Conservation (phyloP, 1,284 basidiomycete genomes). For the Crepidotus sp. region DNA sequence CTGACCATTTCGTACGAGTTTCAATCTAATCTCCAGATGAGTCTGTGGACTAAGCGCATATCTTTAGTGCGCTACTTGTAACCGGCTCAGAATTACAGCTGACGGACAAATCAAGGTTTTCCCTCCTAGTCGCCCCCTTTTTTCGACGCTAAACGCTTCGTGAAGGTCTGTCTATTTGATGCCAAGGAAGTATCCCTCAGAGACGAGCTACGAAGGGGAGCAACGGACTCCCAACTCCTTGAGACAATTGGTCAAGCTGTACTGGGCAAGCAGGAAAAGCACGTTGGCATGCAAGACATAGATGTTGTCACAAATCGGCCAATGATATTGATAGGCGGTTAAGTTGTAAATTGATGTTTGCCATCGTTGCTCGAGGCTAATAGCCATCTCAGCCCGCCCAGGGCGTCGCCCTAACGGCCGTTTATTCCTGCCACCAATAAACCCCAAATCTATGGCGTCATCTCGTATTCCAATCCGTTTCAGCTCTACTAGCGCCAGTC, state of each 20-base stretch:
- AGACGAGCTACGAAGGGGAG: conserved; percentile 60
- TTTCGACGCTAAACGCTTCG: neutral
- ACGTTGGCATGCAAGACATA: conserved; percentile 76
- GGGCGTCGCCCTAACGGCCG: neutral
- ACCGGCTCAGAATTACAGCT: conserved; percentile 75
- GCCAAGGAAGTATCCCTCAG: conserved; percentile 77
- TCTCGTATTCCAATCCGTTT: conserved; percentile 4
- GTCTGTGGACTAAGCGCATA: neutral
- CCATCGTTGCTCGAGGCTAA: conserved; percentile 10
- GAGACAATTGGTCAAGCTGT: conserved; percentile 61
- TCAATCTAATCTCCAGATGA: neutral
- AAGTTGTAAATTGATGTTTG: conserved; percentile 32
- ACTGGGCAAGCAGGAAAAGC: conserved; percentile 72
- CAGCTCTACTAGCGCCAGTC: conserved; percentile 14
- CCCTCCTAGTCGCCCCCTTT: neutral
- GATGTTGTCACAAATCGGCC: conserved; percentile 70
- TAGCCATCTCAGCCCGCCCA: neutral
- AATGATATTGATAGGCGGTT: conserved; percentile 90
- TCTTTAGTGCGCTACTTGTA: conserved; percentile 67
- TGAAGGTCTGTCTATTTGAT: conserved; percentile 80
- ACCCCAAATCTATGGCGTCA: neutral
- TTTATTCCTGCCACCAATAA: neutral
- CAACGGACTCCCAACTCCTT: conserved; percentile 57
- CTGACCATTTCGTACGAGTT: conserved; percentile 61
- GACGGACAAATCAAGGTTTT: conserved; percentile 83